Base-by-base conservation (phyloP, 1,284 basidiomycete genomes). In the Apiotrichum sp. region DNA sequence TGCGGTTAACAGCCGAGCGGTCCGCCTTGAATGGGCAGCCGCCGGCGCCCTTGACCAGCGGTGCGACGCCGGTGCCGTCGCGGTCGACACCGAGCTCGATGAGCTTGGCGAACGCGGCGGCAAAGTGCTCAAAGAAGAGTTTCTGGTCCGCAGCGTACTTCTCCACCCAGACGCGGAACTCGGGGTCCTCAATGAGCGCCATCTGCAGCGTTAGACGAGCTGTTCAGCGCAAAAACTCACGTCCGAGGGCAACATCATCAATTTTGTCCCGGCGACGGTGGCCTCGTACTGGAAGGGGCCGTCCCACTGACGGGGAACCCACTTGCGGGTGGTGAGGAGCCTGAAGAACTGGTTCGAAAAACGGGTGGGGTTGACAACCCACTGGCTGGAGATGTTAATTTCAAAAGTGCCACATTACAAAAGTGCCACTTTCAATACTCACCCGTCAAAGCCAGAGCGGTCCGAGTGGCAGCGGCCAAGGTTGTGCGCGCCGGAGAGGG, bases 181-280 rank as follows among this genome's bases (percentile, higher is more conserved):
- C 59, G 13, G 65, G 51, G 58, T 79, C 77, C 57, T 76, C 68
- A 40, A 77, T 67, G 36, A 78, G 66, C 4, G 76, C 76, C 22
- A 22, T 22, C 22, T 22, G 22, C 22, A 22, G 22, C 22, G 22
- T 22, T 22, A 22, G 22, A 22, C 22, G 22, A 22, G 22, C 22
- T 22, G 22, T 22, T 22, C 22, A 22, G 22, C 22, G 22, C 22
- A 22, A 22, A 22, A 22, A 22, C 22, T 22, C 52, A 76, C 66
- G 62, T 78, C 76, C 31, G 77, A 78, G 16, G 80, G 80, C 4
- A 82, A 74, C 78, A 82, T 80, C 80, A 82, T 82, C 36, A 82
- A 70, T 49, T 78, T 76, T 55, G 74, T 74, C 29, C 78, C 78
- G 6, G 76, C 73, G 8, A 77, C 73, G 1, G 70, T 72, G 38